Evolutionary conservation across 257 asterid genomes (phyloP), one percentile per base, ranked within the genome.

Genomic region (Solanum ahanhuiri): DNA sequence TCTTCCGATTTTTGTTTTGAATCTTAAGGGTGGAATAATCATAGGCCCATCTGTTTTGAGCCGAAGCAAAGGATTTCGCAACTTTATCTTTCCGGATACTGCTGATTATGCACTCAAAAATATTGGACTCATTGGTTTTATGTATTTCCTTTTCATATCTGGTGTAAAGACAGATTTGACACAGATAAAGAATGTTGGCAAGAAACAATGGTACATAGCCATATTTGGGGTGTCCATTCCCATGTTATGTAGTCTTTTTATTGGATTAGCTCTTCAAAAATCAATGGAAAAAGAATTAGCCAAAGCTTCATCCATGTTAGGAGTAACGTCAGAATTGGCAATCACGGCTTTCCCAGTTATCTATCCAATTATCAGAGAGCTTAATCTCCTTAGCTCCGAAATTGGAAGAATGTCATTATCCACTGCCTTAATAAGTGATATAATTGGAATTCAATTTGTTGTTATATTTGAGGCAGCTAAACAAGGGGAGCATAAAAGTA

Each of bases 361-460:
- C 3, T 92, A 94, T 88, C 95, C 91, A 0, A 90, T 96, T 1
- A 85, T 96, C 18, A 89, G 85, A 41, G 99, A 96, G 89, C 91
- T 96, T 35, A 95, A 96, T 66, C 91, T 96, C 37, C 89, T 95
- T 10, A 94, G 98, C 92, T 95, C 98, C 0, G 97, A 94, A 31
- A 92, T 96, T 4, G 98, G 98, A 17, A 75, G 96, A 12, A 91
- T 93, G 91, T 94, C 98, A 1, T 45, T 96, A 54, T 88, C 94
- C 2, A 86, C 87, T 4, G 89, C 97, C 0, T 34, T 94, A 1
- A 86, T 94, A 73, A 89, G 93, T n/a, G 98, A 95, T 20, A 86
- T 93, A 1, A 87, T 95, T 3, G 98, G 99, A n/a, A 77, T 90
- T 37, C 89, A 69, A 30, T 91, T 90, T 22, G 3, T 93, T 0